phyloP scores from a whole-genome alignment of 179 eudicot genomes.

The Silene noctiflora region DNA sequence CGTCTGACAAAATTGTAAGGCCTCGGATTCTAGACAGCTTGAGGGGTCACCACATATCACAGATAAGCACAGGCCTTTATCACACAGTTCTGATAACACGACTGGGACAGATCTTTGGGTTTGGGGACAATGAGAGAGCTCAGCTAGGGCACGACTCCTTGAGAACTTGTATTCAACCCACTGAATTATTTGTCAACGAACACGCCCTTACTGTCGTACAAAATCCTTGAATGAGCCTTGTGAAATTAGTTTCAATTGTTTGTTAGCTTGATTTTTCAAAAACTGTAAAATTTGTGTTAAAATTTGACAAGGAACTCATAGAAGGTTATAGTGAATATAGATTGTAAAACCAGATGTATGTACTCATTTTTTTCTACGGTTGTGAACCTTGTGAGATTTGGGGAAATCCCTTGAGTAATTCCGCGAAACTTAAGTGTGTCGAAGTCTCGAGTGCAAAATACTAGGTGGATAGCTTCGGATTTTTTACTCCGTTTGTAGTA shows the following conservation, averaged over 20 bases:
- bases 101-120: conserved; percentile 72
- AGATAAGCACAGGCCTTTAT: conserved; percentile 90
- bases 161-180: conserved; percentile 74
- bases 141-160: conserved; percentile 81
- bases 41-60: conserved; percentile 64
- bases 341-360: background rate
- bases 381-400: background rate
- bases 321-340: background rate
- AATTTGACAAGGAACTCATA: background rate
- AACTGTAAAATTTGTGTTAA: background rate
- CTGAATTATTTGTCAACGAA: conserved; percentile 54
- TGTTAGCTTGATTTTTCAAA: background rate
- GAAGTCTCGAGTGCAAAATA: too few relatives aligned
- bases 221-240: background rate
- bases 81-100: conserved; percentile 78
- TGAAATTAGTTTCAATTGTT: background rate
- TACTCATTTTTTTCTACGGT: background rate
- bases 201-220: conserved; percentile 18
- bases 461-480: too few relatives aligned
- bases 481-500: too few relatives aligned
- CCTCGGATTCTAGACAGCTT: conserved; percentile 71
- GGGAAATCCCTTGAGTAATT: too few relatives aligned
- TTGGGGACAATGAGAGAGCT: conserved; percentile 94
- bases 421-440: too few relatives aligned
- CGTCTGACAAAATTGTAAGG: conserved; percentile 57